Percentiles rank a stretch among this genome's conserved stretches.
These are phyloP conservation scores for Cordyceps cicadae DNA, from an alignment of 2,329 filamentous ascomycete species.

Conservation along the genomic window DNA sequence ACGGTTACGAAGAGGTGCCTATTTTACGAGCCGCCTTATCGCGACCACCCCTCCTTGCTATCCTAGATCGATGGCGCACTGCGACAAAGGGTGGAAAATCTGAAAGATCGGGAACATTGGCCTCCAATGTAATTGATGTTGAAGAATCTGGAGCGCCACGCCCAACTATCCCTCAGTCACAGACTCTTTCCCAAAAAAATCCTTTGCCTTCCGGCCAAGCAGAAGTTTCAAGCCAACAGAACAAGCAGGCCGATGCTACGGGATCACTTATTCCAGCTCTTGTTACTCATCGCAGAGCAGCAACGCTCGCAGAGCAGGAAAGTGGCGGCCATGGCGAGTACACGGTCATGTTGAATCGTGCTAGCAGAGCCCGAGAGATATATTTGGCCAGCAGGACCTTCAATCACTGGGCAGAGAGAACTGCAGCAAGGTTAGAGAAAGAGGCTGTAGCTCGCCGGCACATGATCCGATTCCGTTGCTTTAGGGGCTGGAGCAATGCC, in stretches of 20 bases:
- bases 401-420: slow-evolving; percentile 53
- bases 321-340: background rate
- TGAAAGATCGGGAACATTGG: background rate
- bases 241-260: background rate
- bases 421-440: slow-evolving; percentile 55
- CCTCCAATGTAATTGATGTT: background rate
- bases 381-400: slow-evolving; percentile 41
- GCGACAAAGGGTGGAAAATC: background rate
- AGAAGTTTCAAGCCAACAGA: background rate
- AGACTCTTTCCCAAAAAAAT: background rate
- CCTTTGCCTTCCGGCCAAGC: background rate
- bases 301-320: background rate
- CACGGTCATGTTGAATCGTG: slow-evolving; percentile 35
- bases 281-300: background rate
- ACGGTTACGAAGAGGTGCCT: background rate
- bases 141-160: background rate
- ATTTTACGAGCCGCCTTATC: background rate
- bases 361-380: slow-evolving; percentile 54
- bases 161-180: background rate
- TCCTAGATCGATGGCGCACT: slow-evolving; percentile 17
- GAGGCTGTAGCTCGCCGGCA: slow-evolving; percentile 62
- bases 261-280: background rate
- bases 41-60: slow-evolving; percentile 12
- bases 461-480: slow-evolving; percentile 51
- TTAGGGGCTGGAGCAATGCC: slow-evolving; percentile 27